phyloP scores from a whole-genome alignment of 2,329 filamentous ascomycete species.

The Magnaporthiopsis poae region DNA sequence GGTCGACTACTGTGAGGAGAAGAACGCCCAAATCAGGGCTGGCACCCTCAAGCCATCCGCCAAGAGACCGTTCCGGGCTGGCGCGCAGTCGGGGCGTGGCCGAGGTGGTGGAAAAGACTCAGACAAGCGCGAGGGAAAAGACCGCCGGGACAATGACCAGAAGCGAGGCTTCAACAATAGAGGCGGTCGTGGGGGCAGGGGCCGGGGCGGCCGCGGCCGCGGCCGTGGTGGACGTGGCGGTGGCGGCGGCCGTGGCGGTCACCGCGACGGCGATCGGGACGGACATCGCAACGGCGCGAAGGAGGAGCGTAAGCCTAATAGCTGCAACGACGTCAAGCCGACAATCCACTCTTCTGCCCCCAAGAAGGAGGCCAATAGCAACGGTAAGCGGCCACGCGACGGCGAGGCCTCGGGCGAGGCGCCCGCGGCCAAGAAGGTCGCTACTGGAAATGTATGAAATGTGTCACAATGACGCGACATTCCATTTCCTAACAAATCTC shows the following conservation, averaged over 20 bases:
- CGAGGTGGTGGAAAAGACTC: constrained; percentile 20
- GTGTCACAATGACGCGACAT: background rate
- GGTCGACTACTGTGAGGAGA: constrained; percentile 73
- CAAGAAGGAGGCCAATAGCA: constrained; percentile 19
- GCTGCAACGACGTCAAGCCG: constrained; percentile 27
- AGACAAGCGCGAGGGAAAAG: constrained; percentile 50
- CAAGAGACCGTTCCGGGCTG: constrained; percentile 29
- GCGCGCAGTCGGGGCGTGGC: constrained; percentile 30
- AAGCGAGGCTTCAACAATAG: constrained; percentile 47
- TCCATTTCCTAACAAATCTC: background rate
- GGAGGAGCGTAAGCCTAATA: constrained; percentile 6
- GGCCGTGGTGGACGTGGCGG: constrained; percentile 30
- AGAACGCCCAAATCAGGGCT: constrained; percentile 59
- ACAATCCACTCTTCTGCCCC: constrained; percentile 33
- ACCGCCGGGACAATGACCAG: constrained; percentile 52
- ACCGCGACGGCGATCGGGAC: constrained; percentile 23
- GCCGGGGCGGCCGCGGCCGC: constrained; percentile 22
- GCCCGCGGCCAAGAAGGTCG: constrained; percentile 53
- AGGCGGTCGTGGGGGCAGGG: constrained; percentile 26
- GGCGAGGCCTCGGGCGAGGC: constrained; percentile 30
- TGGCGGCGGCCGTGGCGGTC: constrained; percentile 21
- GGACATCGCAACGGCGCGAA: constrained; percentile 19
- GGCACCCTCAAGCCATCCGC: constrained; percentile 56
- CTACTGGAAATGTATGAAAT: constrained; percentile 24
- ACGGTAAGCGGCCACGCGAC: constrained; percentile 47